Base-by-base conservation (phyloP, 2,329 filamentous ascomycete species). In the Keithomyces neogunnii region DNA sequence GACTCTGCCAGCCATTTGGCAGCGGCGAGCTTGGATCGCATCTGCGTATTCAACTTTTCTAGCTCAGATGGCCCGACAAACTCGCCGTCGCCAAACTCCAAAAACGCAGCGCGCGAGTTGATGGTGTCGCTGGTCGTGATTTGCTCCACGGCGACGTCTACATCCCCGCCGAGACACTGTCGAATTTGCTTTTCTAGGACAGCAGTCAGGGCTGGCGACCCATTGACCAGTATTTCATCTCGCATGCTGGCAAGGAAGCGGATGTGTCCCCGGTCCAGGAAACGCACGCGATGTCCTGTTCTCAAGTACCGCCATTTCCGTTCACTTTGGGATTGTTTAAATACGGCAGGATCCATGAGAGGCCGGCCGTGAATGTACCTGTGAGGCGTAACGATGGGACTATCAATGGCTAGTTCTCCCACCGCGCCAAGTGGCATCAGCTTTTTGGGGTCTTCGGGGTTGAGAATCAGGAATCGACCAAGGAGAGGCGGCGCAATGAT, bases 391-490 rank as follows among this genome's bases (percentile, higher is more conserved):
- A 67, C 51, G 3, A 61, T 50, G 1, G 66, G 65, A 0, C 80
- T 80, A 57, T 84, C 80, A 35, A 85, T 75, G 3, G 83, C 71
- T 2, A 85, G 66, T 59, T 85, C 81, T 0, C 79, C 79, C 1
- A 80, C 66, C 0, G 75, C 71, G 1, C 80, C 80, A 10, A 78
- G 63, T 0, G 77, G 78, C 66, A 78, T 71, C 38, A 78, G 68
- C 35, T 70, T 73, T 54, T 71, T 71, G 32, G 70, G 69, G 49
- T 80, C 73, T 3, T 78, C 71, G 0, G 73, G 71, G 47, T 75
- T 76, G n/a, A 79, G 72, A 11, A 80, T 69, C 69, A 76, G 74
- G 47, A 77, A 76, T 8, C 69, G 71, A 3, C 77, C 76, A 3
- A 69, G 66, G 8, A 78, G 70, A 0, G 76, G 75, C 1, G 69